Percentiles rank a stretch among this genome's conserved stretches.
Evolutionary conservation across 2,329 filamentous ascomycete genomes (phyloP).

Genomic region (Cladophialophora psammophila): DNA sequence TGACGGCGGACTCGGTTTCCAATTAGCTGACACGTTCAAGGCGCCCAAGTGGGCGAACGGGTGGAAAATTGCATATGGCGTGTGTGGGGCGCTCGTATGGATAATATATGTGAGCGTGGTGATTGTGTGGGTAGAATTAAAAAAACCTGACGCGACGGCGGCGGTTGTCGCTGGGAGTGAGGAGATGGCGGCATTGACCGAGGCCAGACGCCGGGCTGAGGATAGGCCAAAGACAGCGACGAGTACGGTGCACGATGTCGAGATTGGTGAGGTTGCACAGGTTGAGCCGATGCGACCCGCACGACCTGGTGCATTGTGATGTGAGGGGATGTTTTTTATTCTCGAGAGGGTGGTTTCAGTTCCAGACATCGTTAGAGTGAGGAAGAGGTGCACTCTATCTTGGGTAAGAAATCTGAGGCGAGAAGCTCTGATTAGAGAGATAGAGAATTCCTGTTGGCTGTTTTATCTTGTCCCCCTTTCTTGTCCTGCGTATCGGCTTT

Average conservation of each 20-base stretch:
- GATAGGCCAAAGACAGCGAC: neutral
- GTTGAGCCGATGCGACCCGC: neutral
- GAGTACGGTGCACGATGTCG: neutral
- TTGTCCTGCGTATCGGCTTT: no score
- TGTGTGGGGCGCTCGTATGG: constrained; percentile 27
- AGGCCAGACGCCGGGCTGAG: neutral
- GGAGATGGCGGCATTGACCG: neutral
- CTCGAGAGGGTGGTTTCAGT: neutral
- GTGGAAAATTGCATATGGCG: constrained; percentile 29
- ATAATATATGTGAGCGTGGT: constrained; percentile 32
- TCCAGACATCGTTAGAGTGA: neutral
- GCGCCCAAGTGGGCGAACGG: constrained; percentile 22
- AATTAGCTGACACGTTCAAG: constrained; percentile 21
- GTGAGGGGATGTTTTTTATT: neutral
- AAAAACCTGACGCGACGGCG: constrained; percentile 6
- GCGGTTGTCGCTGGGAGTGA: neutral
- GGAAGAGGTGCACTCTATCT: neutral
- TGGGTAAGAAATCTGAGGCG: neutral
- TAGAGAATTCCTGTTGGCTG: no score
- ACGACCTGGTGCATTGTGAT: neutral
- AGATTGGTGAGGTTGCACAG: neutral
- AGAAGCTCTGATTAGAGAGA: neutral
- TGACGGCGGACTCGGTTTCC: constrained; percentile 63
- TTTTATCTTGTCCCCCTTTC: no score
- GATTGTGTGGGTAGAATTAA: constrained; percentile 32